Base-by-base conservation (phyloP, 2,329 filamentous ascomycete species). In the Chaetomiaceae sp. region DNA sequence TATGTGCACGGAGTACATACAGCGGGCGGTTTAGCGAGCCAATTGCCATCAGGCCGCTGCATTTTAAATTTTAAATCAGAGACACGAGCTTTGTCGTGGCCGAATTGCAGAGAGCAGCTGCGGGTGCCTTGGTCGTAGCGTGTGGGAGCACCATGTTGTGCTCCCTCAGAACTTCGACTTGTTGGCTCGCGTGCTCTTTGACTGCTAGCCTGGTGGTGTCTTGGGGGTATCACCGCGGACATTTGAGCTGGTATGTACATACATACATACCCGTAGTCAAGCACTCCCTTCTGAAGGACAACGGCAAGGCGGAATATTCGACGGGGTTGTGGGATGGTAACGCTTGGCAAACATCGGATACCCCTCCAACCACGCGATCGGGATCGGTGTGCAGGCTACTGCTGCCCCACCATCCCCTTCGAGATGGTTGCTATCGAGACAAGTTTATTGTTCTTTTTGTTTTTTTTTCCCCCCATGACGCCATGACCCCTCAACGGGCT, bases 381-480 rank as follows among this genome's bases (percentile, higher is more conserved):
- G 34, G 33, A 46, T 41, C 32, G 48, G 30, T 29, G 5, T 20
- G 33, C 18, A 47, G 36, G 43, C n/a, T n/a, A n/a, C n/a, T n/a
- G 37, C 43, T 29, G 50, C 36, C 50, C 50, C 49, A 29, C 42
- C 27, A 16, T 5, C 25, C 10, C 9, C 20, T 16, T 27, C 11
- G 5, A n/a, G 9, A 20, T 7, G 16, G 33, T 37, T 37, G 14
- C 16, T 18, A 5, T 32, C 16, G 27, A 44, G 23, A 51, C 48
- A 9, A 29, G 16, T 8, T 9, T n/a, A n/a, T n/a, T n/a, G n/a
- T n/a, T 13, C 32, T 27, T 21, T 21, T 30, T 37, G 18, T 38
- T 41, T 34, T 36, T 30, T 33, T 25, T 23, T 50, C n/a, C n/a
- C n/a, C n/a, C 20, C 2, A 54, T 54, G 52, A 50, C 52, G 47